Percentiles rank a stretch among this genome's conserved stretches.
Conservation (phyloP, 192 early-diverging fungal genomes). For the Gaertneriomyces sp. region DNA sequence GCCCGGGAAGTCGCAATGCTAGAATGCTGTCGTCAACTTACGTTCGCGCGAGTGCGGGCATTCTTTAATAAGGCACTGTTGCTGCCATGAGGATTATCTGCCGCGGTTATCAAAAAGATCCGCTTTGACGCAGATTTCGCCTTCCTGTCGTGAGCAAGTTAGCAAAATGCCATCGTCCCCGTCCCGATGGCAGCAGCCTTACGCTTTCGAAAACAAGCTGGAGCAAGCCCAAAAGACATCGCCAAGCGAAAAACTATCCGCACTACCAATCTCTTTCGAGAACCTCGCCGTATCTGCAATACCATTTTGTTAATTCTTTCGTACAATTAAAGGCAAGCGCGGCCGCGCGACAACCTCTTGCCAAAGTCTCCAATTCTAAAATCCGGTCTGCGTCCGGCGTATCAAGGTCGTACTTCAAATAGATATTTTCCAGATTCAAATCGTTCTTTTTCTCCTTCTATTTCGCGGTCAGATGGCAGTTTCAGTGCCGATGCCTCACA, state of each 20-base stretch:
- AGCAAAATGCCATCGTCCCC: background rate
- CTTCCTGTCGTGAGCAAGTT: slow-evolving; percentile 24
- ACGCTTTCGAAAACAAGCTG: slow-evolving; percentile 58
- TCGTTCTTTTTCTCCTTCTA: slow-evolving; percentile 43
- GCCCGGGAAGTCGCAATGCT: background rate
- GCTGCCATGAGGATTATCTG: slow-evolving; percentile 58
- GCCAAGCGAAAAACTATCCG: slow-evolving; percentile 51
- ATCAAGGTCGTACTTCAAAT: slow-evolving; percentile 60
- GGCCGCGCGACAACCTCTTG: slow-evolving; percentile 39
- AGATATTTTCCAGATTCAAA: slow-evolving; percentile 55
- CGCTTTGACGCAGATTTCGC: slow-evolving; percentile 54
- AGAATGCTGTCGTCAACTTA: slow-evolving; percentile 32
- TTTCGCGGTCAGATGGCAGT: too few species aligned
- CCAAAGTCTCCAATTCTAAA: slow-evolving; percentile 53
- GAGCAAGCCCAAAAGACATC: slow-evolving; percentile 65
- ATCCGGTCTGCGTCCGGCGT: slow-evolving; percentile 58
- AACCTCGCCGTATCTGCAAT: slow-evolving; percentile 16
- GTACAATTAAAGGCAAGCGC: too few species aligned
- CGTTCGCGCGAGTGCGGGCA: slow-evolving; percentile 45
- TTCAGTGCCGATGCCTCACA: too few species aligned
- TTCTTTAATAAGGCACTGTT: slow-evolving; percentile 47
- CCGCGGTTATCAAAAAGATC: slow-evolving; percentile 70
- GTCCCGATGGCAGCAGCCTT: slow-evolving; percentile 22
- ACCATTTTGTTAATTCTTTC: too few species aligned
- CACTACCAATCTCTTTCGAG: slow-evolving; percentile 33